Percentiles rank a stretch among this genome's conserved stretches.
Conservation (phyloP, 257 asterid genomes). For the Salvia splendens region DNA sequence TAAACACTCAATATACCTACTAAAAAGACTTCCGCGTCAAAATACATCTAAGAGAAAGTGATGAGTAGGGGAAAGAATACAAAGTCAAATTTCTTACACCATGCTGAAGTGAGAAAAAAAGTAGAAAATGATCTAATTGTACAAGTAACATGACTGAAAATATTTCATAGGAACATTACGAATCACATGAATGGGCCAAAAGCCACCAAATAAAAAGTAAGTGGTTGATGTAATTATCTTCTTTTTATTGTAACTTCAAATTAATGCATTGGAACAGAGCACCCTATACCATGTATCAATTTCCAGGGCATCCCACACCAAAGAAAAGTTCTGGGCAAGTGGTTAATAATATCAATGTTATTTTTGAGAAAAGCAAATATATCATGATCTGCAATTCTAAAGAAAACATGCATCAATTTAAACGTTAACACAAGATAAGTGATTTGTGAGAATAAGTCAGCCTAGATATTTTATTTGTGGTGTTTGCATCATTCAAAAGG, state of each 20-base stretch:
- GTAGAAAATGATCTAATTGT: no score
- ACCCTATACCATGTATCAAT: background rate
- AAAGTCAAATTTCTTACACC: no score
- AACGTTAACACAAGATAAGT: conserved; percentile 1
- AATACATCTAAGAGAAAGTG: no score
- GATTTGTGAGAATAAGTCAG: conserved; percentile 9
- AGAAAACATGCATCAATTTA: conserved; percentile 7
- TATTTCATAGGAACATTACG: no score
- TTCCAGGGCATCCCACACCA: background rate
- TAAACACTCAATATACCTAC: no score
- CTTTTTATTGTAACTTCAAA: background rate
- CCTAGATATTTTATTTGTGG: conserved; percentile 26
- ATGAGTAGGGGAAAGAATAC: no score
- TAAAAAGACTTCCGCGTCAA: no score
- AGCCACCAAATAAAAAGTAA: background rate
- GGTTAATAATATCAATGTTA: background rate
- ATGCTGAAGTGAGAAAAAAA: no score
- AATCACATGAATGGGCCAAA: no score
- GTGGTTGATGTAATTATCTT: background rate
- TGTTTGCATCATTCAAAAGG: conserved; percentile 25
- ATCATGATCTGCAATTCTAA: conserved; percentile 16
- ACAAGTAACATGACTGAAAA: no score
- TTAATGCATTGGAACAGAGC: background rate
- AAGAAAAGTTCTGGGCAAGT: background rate
- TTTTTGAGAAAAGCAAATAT: conserved; percentile 13